phyloP scores from a whole-genome alignment of 768 basidiomycete genomes.

The Amanita thiersii region DNA sequence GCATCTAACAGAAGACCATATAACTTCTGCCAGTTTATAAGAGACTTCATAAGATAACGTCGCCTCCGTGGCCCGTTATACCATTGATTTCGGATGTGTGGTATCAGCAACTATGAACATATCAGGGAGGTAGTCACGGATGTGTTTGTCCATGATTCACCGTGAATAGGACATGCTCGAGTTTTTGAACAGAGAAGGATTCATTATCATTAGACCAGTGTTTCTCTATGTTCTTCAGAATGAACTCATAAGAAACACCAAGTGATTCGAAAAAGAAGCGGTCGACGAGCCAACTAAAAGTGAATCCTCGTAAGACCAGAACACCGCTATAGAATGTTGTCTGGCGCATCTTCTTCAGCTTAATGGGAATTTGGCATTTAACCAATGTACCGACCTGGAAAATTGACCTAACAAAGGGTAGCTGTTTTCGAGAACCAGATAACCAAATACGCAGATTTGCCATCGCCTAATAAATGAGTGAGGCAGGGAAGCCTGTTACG shows the following conservation, averaged over 20 bases:
- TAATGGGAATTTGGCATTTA: not conserved
- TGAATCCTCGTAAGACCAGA: conserved; percentile 41
- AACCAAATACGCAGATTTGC: conserved; percentile 5
- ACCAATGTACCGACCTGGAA: conserved; percentile 41
- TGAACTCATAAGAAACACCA: conserved; percentile 42
- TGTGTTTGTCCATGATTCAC: conserved; percentile 18
- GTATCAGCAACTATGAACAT: conserved; percentile 43
- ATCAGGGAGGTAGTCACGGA: conserved; percentile 3
- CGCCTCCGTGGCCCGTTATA: conserved; percentile 62
- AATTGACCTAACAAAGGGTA: conserved; percentile 55
- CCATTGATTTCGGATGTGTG: conserved; percentile 55
- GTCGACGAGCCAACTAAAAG: conserved; percentile 48
- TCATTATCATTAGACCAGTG: conserved; percentile 28
- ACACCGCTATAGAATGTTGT: conserved; percentile 51
- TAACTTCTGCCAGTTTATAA: conserved; percentile 59
- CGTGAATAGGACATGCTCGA: conserved; percentile 35
- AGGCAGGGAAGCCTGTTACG: not conserved
- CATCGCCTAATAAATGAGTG: conserved; percentile 13
- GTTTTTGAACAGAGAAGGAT: conserved; percentile 27
- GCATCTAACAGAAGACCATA: conserved; percentile 40
- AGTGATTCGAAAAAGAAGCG: conserved; percentile 58
- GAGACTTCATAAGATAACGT: conserved; percentile 52
- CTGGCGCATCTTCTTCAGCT: conserved; percentile 20
- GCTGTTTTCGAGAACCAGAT: not conserved
- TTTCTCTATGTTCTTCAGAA: conserved; percentile 28